These are phyloP conservation scores for Trichoderma asperelloides DNA, from an alignment of 495 filamentous ascomycete species.

Conservation along the genomic window DNA sequence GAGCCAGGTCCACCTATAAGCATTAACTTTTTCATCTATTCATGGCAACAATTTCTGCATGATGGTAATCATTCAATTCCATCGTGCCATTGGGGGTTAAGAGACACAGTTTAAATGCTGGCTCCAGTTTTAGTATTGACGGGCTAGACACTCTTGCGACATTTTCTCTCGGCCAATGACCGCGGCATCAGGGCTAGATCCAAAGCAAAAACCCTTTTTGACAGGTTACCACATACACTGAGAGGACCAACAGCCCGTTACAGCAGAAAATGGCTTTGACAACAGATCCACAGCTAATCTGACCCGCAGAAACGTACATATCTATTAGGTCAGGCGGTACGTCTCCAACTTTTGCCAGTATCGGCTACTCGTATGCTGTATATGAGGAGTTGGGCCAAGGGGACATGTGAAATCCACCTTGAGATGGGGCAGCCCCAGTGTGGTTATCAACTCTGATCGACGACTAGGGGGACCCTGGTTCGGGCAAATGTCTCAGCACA, in stretches of 20 bases:
- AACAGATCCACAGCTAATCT: conserved; percentile 1
- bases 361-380: neutral
- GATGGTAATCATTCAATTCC: neutral
- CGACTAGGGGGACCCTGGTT: neutral
- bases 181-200: neutral
- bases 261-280: neutral
- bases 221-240: neutral
- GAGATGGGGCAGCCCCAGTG: neutral
- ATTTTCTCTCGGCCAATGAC: neutral
- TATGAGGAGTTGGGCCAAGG: neutral
- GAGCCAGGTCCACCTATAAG: neutral
- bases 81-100: neutral
- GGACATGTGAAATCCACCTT: neutral
- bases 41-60: neutral
- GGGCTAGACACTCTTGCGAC: neutral
- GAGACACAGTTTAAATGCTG: neutral
- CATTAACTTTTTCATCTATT: neutral
- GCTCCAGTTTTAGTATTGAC: neutral
- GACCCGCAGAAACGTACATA: conserved; percentile 1
- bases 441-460: neutral
- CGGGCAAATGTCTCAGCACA: neutral
- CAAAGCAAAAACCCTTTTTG: neutral
- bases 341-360: neutral
- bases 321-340: conserved; percentile 3
- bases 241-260: neutral